Evolutionary conservation across 108 stramenopile species (phyloP).

Genomic region (Cyclotella atomus): DNA sequence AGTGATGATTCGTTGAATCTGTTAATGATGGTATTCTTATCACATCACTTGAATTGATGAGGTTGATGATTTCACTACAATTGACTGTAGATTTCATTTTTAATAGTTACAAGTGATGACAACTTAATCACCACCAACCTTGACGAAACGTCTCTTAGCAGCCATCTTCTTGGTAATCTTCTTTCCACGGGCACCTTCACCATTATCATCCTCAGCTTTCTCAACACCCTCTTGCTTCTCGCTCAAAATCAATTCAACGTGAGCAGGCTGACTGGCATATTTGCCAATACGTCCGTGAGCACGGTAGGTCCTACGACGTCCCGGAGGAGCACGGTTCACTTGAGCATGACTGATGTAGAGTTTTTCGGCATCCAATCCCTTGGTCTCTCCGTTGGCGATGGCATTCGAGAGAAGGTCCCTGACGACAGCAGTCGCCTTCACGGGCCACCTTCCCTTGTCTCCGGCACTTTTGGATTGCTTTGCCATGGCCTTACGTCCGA

Average conservation of each 20-base stretch:
- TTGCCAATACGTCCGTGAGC: constrained; percentile 99
- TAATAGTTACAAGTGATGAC: constrained; percentile 16
- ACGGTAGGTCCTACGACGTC: constrained; percentile 98
- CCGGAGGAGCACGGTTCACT: constrained; percentile 95
- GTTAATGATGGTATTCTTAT: too few species aligned
- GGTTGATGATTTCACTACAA: not conserved
- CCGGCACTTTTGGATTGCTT: constrained; percentile 93
- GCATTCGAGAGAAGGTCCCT: constrained; percentile 95
- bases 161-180: constrained; percentile 86
- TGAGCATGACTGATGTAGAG: constrained; percentile 94
- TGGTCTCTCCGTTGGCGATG: constrained; percentile 97
- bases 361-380: constrained; percentile 90
- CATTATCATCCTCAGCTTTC: constrained; percentile 66
- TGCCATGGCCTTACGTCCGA: constrained; percentile 95
- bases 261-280: constrained; percentile 97
- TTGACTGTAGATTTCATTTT: not conserved
- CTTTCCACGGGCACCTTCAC: constrained; percentile 61
- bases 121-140: constrained; percentile 69
- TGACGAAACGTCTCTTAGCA: constrained; percentile 83
- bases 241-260: constrained; percentile 97
- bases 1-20: too few species aligned
- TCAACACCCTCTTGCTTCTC: constrained; percentile 84
- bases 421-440: constrained; percentile 97
- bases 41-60: too few species aligned
- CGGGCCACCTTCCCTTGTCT: constrained; percentile 96